These are phyloP conservation scores for Medicago lupulina DNA, from an alignment of 306 rosid genomes.

Conservation along the genomic window DNA sequence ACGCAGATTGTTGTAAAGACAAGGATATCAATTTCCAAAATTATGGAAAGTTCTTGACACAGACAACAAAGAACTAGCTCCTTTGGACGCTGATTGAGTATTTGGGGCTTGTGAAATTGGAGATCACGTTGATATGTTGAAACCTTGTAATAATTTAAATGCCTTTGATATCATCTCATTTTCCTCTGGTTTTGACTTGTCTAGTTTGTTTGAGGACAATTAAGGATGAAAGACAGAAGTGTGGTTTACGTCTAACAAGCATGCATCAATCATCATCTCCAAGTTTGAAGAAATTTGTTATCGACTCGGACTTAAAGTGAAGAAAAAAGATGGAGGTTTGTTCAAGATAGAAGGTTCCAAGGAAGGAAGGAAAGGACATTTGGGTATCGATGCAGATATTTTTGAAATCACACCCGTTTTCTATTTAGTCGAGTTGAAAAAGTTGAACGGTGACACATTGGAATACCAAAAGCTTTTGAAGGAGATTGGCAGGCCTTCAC, in stretches of 20 bases:
- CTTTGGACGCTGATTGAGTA: constrained; percentile 58
- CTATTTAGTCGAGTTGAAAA: constrained; percentile 86
- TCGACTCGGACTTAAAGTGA: constrained; percentile 60
- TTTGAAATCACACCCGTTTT: constrained; percentile 78
- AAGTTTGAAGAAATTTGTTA: constrained; percentile 76
- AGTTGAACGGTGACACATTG: constrained; percentile 79
- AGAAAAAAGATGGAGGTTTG: constrained; percentile 71
- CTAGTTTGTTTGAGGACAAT: constrained; percentile 77
- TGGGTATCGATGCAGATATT: constrained; percentile 77
- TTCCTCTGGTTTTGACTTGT: constrained; percentile 88
- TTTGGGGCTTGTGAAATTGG: constrained; percentile 53
- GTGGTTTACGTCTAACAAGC: constrained; percentile 68
- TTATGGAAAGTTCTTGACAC: constrained; percentile 54
- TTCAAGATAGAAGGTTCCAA: constrained; percentile 75
- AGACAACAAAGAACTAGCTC: constrained; percentile 47
- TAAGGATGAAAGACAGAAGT: constrained; percentile 59
- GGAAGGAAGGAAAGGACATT: constrained; percentile 76
- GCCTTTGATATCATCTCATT: constrained; percentile 89
- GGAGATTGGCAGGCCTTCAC: constrained; percentile 71
- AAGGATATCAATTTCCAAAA: constrained; percentile 65
- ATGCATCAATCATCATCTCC: constrained; percentile 69
- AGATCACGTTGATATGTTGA: constrained; percentile 43
- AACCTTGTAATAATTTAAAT: constrained; percentile 67
- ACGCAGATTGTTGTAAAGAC: constrained; percentile 59
- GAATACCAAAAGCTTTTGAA: constrained; percentile 74